These are phyloP conservation scores for Simplicillium sp. DNA, from an alignment of 2,329 filamentous ascomycete genomes.

Conservation along the genomic window DNA sequence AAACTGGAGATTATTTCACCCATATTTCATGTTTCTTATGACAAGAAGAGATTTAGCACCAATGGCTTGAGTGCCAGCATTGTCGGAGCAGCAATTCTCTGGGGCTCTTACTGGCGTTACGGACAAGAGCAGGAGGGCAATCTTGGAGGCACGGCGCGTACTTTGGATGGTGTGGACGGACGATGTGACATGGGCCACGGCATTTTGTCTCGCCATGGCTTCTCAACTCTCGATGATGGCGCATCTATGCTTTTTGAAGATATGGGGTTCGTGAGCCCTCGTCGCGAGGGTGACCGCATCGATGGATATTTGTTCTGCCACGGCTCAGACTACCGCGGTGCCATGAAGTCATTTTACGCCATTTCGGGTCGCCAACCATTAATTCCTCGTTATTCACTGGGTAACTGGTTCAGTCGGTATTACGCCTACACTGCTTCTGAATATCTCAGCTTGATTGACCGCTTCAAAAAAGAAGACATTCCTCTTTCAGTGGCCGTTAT, in stretches of 20 bases:
- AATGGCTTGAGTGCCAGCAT: constrained; percentile 5
- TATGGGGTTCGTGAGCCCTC: constrained; percentile 39
- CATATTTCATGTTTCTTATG: background rate
- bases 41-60: constrained; percentile 1
- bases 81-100: constrained; percentile 24
- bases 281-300: constrained; percentile 34
- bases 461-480: constrained; percentile 38
- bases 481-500: constrained; percentile 50
- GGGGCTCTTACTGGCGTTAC: constrained; percentile 41
- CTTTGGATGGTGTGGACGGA: constrained; percentile 32
- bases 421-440: constrained; percentile 45
- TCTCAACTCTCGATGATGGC: constrained; percentile 44
- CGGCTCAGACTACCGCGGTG: constrained; percentile 43
- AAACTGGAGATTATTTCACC: background rate
- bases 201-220: constrained; percentile 39
- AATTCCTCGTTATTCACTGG: constrained; percentile 46
- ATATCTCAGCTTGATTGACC: constrained; percentile 48
- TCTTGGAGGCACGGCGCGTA: constrained; percentile 40
- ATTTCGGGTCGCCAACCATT: constrained; percentile 46
- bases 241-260: constrained; percentile 46
- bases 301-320: constrained; percentile 53
- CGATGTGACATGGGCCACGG: constrained; percentile 37
- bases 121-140: constrained; percentile 29
- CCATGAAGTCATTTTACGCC: constrained; percentile 42
- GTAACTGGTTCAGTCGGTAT: constrained; percentile 59